Base-by-base conservation (phyloP, 768 basidiomycete genomes). In the Naganishia kalamii region DNA sequence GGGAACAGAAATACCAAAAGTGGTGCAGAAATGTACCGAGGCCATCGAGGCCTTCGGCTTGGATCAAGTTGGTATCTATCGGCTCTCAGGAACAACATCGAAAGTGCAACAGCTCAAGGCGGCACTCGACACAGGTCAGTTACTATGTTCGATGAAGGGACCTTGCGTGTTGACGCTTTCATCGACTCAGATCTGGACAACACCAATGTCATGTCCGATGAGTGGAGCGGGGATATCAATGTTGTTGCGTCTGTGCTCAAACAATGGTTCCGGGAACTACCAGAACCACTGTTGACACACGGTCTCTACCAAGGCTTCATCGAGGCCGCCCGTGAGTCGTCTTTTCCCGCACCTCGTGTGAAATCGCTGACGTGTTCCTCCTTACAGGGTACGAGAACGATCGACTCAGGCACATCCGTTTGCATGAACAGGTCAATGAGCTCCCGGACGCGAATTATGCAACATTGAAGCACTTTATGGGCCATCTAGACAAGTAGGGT, bases 401-500 rank as follows among this genome's bases (percentile, higher is more conserved):
- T 70, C 86, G 94, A 57, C 81, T 98, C 69, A 85, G 94, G 65
- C 94, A 98, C 72, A 98, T 99, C 69, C 86, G 93, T 54, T 80
- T 98, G 60, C 96, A 99, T 73, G 96, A 98, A 75, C 86, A 92
- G 49, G 92, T 99, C 49, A 99, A 99, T 72, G 94, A 97, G 70
- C 83, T 99, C 60, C 94, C 96, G 13, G 96, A 99, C 79, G 85
- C 96, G n/a, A 97, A 98, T 78, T 99, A 99, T 73, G 90, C 96
- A 1, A 94, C 94, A 1, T 82, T 98, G 57, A 97, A 98, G 76
- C 96, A 84, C 77, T 88, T 98, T 78, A 82, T 99, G 82, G 92
- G 90, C 13, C 96, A 99, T 80, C 81, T 99, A 67, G 84, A 97
- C 79, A 86, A 84, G 93, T 94, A 70, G 63, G 85, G 78, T 0